These are phyloP conservation scores for Posidonia australis DNA, from an alignment of 106 monocot species.

Conservation along the genomic window DNA sequence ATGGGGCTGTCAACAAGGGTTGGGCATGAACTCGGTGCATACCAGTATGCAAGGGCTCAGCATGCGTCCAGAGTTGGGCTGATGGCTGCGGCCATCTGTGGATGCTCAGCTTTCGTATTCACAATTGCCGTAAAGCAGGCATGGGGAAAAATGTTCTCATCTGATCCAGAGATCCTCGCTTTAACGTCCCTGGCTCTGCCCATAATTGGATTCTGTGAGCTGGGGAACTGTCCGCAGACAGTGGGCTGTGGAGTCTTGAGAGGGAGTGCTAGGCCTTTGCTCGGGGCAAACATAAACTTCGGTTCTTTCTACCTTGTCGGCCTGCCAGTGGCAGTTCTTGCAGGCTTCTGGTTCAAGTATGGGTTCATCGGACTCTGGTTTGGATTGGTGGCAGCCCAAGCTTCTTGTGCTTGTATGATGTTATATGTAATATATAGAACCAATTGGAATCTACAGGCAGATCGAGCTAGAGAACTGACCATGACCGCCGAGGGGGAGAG, in stretches of 20 bases:
- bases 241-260: constrained; percentile 73
- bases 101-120: constrained; percentile 48
- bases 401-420: constrained; percentile 56
- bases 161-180: constrained; percentile 47
- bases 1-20: constrained; percentile 68
- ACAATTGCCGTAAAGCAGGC: constrained; percentile 36
- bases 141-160: constrained; percentile 70
- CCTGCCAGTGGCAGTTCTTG: constrained; percentile 46
- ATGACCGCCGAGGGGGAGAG: constrained; percentile 21
- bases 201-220: constrained; percentile 79
- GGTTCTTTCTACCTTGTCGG: constrained; percentile 83
- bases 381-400: constrained; percentile 70
- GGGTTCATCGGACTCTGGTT: constrained; percentile 87
- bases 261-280: constrained; percentile 62
- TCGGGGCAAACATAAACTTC: constrained; percentile 69
- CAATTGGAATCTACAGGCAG: constrained; percentile 58
- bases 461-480: constrained; percentile 46
- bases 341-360: constrained; percentile 42
- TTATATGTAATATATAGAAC: constrained; percentile 25
- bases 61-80: constrained; percentile 33
- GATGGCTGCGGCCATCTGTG: constrained; percentile 26
- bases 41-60: constrained; percentile 39
- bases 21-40: constrained; percentile 71
- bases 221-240: constrained; percentile 93
- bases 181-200: constrained; percentile 74